Percentiles rank a stretch among this genome's conserved stretches.
Evolutionary conservation across 2,329 filamentous ascomycete genomes (phyloP).

Genomic region (Zymoseptoria ardabiliae): DNA sequence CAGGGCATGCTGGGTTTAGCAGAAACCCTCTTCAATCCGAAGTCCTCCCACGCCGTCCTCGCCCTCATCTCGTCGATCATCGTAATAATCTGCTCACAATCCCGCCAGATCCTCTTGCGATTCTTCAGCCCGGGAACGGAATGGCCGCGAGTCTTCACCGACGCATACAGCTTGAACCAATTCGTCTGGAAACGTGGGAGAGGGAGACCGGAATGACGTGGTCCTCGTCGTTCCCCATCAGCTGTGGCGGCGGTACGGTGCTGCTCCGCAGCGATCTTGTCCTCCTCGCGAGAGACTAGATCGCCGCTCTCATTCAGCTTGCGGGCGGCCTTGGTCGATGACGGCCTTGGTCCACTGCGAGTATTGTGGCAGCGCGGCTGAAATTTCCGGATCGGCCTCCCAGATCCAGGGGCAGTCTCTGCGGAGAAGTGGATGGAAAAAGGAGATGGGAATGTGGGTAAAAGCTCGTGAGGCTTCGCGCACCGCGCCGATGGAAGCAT

Average conservation of each 20-base stretch:
- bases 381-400: slow-evolving; percentile 6
- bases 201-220: not conserved
- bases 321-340: not conserved
- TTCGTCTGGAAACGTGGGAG: slow-evolving; percentile 1
- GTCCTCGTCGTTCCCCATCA: not conserved
- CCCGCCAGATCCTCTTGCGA: slow-evolving; percentile 8
- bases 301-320: not conserved
- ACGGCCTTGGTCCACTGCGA: slow-evolving; percentile 1
- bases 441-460: slow-evolving; percentile 9
- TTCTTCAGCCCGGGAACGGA: slow-evolving; percentile 2
- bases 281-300: not conserved
- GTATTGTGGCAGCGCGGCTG: not conserved
- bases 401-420: slow-evolving; percentile 15
- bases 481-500: slow-evolving; percentile 3
- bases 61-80: slow-evolving; percentile 3
- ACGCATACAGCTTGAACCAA: slow-evolving; percentile 6
- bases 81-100: slow-evolving; percentile 6
- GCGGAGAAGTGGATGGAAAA: slow-evolving; percentile 8
- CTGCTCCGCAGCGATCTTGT: too few species aligned
- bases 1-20: too few species aligned
- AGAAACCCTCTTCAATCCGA: too few species aligned
- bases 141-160: not conserved
- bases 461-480: slow-evolving; percentile 10
- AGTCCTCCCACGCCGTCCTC: not conserved
- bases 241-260: not conserved